phyloP scores from a whole-genome alignment of 176 grass and related monocot genomes.

The Calamus simplicifolius region DNA sequence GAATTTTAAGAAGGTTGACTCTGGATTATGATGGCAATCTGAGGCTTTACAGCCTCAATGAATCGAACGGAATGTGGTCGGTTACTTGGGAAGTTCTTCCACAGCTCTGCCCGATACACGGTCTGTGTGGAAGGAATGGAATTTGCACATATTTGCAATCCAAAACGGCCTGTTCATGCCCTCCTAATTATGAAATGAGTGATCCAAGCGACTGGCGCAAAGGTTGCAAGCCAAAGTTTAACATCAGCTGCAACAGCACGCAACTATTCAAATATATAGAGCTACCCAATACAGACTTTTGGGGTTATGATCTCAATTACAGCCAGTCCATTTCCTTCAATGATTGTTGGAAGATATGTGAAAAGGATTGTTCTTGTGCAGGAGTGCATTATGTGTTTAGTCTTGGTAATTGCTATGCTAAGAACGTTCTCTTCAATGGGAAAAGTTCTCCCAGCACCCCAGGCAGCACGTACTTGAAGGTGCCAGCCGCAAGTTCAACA shows the following conservation, averaged over 20 bases:
- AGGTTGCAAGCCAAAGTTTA: conserved; percentile 43
- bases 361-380: conserved; percentile 10
- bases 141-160: conserved; percentile 33
- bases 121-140: conserved; percentile 40
- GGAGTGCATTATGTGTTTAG: conserved; percentile 11
- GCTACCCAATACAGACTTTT: conserved; percentile 27
- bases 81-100: conserved; percentile 44
- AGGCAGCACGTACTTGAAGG: conserved; percentile 7
- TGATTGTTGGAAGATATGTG: conserved; percentile 24
- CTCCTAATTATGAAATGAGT: conserved; percentile 37
- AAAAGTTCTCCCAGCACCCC: neutral
- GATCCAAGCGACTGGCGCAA: conserved; percentile 35
- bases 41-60: conserved; percentile 29
- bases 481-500: neutral
- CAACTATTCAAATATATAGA: conserved; percentile 15
- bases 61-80: conserved; percentile 14
- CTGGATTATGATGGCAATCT: too few relatives aligned
- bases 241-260: conserved; percentile 18
- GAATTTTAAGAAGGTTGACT: too few relatives aligned
- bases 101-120: conserved; percentile 32
- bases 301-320: conserved; percentile 31
- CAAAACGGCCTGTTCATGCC: conserved; percentile 28
- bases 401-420: neutral
- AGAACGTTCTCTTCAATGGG: conserved; percentile 18
- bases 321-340: accelerated